Base-by-base conservation (phyloP, 2,329 filamentous ascomycete genomes). In the Colletotrichum sp. region DNA sequence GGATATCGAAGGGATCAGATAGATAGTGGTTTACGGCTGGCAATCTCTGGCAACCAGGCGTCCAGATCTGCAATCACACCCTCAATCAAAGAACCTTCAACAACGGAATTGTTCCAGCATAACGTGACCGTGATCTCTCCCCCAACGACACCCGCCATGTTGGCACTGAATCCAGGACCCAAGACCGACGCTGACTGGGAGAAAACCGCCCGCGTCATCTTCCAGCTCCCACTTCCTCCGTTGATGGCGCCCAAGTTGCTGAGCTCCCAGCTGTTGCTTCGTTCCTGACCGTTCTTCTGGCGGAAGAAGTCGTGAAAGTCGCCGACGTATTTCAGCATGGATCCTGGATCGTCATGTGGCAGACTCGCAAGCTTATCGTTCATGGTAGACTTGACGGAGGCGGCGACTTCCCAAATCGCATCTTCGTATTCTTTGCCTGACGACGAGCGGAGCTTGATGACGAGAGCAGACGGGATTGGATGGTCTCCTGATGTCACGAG, bases 211-310 rank as follows among this genome's bases (percentile, higher is more conserved):
- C 88, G 85, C 6, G 84, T 83, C 28, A 90, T 84, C 4, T 76
- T 79, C 85, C 85, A 87, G 5, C 62, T 73, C 2, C 72, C 75
- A 3, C 44, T 75, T 2, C 60, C 26, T 62, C 70, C 36, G 12
- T 78, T 8, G n/a, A 89, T 79, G 16, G 83, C 83, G 1, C 90
- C 90, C 7, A 91, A 75, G 78, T 92, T 92, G 76, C 88, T 91
- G 6, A 92, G 79, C 76, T 89, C 87, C 87, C 89, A 92, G 1
- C 88, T 87, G 5, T 79, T 78, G 3, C 83, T 80, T 12, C 89
- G 85, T 15, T 82, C 78, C 69, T 83, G 80, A 1, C 89, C 89
- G 18, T 90, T 79, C 78, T 87, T 87, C 1, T 80, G 79, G 6
- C 79, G 76, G 78, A 87, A 88, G 76, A 85, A 87, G 3, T 79